Evolutionary conservation across 192 early-diverging fungal genomes (phyloP).

Genomic region (Coemansia sp.): DNA sequence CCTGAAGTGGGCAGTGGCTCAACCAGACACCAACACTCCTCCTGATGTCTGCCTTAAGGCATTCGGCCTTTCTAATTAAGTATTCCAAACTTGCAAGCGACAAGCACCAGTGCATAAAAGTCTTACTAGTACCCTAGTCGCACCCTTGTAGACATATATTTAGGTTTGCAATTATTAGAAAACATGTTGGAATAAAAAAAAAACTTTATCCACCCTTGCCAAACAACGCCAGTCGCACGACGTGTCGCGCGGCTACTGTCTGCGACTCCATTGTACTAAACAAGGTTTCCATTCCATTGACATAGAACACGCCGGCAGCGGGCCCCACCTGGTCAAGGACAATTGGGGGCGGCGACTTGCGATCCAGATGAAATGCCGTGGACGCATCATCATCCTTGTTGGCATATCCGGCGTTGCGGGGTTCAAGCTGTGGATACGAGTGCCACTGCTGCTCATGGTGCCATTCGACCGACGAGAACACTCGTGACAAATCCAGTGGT

Average conservation of each 20-base stretch:
- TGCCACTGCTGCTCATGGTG: slow-evolving; percentile 26
- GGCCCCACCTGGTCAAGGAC: slow-evolving; percentile 15
- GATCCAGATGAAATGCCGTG: neutral
- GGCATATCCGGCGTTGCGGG: slow-evolving; percentile 22
- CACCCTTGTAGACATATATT: neutral
- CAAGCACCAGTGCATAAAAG: neutral
- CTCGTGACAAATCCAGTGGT: slow-evolving; percentile 8
- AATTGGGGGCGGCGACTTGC: slow-evolving; percentile 22
- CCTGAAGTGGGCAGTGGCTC: neutral
- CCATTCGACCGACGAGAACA: slow-evolving; percentile 20
- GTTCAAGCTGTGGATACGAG: slow-evolving; percentile 27
- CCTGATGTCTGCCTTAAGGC: neutral
- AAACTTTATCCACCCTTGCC: neutral
- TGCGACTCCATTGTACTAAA: slow-evolving; percentile 47
- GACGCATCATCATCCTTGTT: neutral
- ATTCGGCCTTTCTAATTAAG: neutral
- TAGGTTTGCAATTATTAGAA: neutral
- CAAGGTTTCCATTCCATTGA: slow-evolving; percentile 37
- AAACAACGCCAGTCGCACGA: slow-evolving; percentile 23
- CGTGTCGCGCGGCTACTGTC: slow-evolving; percentile 34
- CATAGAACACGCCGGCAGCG: slow-evolving; percentile 21
- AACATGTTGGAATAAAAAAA: neutral
- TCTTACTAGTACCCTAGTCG: neutral
- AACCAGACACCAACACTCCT: neutral
- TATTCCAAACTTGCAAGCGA: neutral